Evolutionary conservation across 2,329 filamentous ascomycete species (phyloP).

Genomic region (Diaporthe ilicicola): DNA sequence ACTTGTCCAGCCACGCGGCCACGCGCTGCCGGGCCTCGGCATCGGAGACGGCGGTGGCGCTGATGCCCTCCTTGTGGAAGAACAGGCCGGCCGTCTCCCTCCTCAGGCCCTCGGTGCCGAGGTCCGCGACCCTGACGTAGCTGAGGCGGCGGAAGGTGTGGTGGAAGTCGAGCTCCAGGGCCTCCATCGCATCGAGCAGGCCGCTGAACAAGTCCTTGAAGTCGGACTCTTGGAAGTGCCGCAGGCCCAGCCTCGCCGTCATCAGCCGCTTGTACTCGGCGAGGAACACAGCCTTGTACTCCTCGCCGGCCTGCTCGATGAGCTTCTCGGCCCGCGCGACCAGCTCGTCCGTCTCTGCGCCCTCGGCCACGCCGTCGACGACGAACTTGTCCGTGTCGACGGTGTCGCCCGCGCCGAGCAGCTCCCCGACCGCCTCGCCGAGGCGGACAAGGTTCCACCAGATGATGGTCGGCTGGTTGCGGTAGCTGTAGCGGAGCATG

Average conservation of each 20-base stretch:
- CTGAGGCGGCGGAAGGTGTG: slow-evolving; percentile 89
- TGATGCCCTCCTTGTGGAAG: slow-evolving; percentile 79
- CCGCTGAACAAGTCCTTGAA: slow-evolving; percentile 86
- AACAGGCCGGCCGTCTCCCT: slow-evolving; percentile 75
- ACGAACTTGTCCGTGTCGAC: slow-evolving; percentile 79
- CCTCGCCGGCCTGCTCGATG: slow-evolving; percentile 82
- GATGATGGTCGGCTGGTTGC: slow-evolving; percentile 93
- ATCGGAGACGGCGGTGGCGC: slow-evolving; percentile 63
- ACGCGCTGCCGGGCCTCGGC: slow-evolving; percentile 72
- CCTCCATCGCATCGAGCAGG: slow-evolving; percentile 81
- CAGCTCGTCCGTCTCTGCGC: slow-evolving; percentile 70
- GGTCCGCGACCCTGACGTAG: slow-evolving; percentile 65
- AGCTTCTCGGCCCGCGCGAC: slow-evolving; percentile 83
- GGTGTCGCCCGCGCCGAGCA: slow-evolving; percentile 78
- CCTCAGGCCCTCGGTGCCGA: slow-evolving; percentile 71
- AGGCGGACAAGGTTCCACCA: slow-evolving; percentile 98
- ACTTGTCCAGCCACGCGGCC: slow-evolving; percentile 82
- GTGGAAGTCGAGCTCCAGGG: slow-evolving; percentile 88
- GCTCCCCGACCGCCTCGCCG: slow-evolving; percentile 87
- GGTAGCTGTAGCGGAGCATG: slow-evolving; percentile 87
- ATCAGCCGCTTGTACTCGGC: slow-evolving; percentile 90
- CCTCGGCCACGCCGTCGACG: slow-evolving; percentile 74
- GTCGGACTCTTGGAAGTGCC: slow-evolving; percentile 73
- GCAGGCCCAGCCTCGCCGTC: slow-evolving; percentile 80
- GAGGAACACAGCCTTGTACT: slow-evolving; percentile 88